Conservation (phyloP, 306 rosid genomes). For the Cyamopsis tetragonoloba region DNA sequence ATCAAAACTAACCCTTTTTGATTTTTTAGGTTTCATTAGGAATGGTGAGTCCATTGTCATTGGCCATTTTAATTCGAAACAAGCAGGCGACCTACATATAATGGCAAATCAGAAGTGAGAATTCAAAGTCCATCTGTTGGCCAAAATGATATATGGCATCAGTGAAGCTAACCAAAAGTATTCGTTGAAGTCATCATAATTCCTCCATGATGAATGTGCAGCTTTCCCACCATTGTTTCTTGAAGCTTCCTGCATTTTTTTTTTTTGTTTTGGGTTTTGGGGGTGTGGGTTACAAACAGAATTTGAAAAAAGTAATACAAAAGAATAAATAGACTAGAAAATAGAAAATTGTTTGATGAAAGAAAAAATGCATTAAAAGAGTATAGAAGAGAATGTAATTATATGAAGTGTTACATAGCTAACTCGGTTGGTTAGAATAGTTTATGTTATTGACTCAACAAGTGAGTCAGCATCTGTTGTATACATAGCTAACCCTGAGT, state of each 20-base stretch:
- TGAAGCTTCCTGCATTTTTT: constrained; percentile 65
- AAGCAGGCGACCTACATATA: constrained; percentile 79
- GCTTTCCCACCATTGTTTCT: constrained; percentile 81
- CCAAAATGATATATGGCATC: neutral
- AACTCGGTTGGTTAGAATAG: too few species aligned
- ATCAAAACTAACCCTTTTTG: constrained; percentile 73
- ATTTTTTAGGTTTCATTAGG: constrained; percentile 48
- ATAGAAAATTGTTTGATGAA: neutral
- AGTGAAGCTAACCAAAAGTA: constrained; percentile 75
- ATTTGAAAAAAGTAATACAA: neutral
- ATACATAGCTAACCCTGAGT: too few species aligned
- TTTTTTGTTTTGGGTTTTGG: neutral
- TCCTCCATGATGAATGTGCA: constrained; percentile 97
- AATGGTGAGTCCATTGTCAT: constrained; percentile 54
- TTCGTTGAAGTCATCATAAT: constrained; percentile 96
- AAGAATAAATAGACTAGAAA: neutral
- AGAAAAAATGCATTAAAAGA: neutral
- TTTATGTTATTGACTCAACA: too few species aligned
- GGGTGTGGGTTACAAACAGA: neutral
- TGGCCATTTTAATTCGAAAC: constrained; percentile 91
- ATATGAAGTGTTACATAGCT: too few species aligned
- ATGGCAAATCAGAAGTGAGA: constrained; percentile 25
- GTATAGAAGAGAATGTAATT: too few species aligned
- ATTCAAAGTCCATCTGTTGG: constrained; percentile 3
- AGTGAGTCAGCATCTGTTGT: too few species aligned